Evolutionary conservation across 257 asterid species (phyloP), one percentile per base, ranked within the genome.

Genomic region (Solanum sitiens): DNA sequence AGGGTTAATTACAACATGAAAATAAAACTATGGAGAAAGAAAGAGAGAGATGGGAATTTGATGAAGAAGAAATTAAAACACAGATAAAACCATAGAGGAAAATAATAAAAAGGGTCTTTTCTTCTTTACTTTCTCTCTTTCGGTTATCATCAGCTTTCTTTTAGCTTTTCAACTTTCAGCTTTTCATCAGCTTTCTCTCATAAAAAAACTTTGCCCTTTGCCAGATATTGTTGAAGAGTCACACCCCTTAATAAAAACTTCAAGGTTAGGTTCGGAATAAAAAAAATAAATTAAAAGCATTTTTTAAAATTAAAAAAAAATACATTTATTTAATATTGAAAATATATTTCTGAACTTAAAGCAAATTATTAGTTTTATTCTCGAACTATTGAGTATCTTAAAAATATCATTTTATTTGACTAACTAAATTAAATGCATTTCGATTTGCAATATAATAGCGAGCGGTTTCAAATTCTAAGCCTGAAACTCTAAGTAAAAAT

Each of bases 81-180:
- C 77, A 90, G 91, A 88, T 53, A 25, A 87, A 88, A 86, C 88
- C 90, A 88, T 86, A 93, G 90, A 89, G 77, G 84, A 80, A 86
- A 77, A 77, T 76, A 75, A 88, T 50, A 83, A 89, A 94, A 93
- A 88, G 91, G 91, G 63, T 63, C 91, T 86, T 77, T 86, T 73
- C 82, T 85, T 67, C 20, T 47, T 85, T 67, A 39, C 59, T 85
- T 85, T 85, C 87, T 73, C 72, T 40, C 92, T 93, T 91, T 91
- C 87, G 94, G 92, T 91, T 87, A 88, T 90, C 89, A 91, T 89
- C 95, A 91, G 93, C 94, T 92, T 90, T 91, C 91, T 90, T 90
- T 92, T 91, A 87, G 94, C 94, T 92, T 94, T 93, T 87, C 79
- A 75, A 83, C 89, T 89, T 85, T 88, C 87, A 90, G 91, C 92